A percentile compares a stretch with the other conserved stretches of the same genome.
Conservation (phyloP, 139 green algal species). For the Chlamydomonas urium region DNA sequence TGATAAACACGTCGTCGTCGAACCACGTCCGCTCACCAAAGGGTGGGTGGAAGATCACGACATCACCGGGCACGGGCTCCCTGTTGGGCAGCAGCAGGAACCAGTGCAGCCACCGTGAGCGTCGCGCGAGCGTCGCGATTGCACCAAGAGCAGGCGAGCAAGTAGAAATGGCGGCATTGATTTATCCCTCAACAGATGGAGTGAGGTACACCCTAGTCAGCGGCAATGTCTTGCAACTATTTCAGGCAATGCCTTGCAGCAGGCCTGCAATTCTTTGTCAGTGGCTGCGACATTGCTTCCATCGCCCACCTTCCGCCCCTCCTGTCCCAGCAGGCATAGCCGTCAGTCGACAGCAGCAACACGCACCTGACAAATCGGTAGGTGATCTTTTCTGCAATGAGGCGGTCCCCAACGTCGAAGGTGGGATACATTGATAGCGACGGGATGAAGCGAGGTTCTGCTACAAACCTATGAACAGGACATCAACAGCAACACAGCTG, state of each 20-base stretch:
- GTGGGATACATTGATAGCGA: conserved; percentile 96
- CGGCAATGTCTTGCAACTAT: too few relatives aligned
- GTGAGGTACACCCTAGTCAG: too few relatives aligned
- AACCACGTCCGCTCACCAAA: conserved; percentile 34
- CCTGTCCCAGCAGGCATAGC: too few relatives aligned
- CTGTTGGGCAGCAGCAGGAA: too few relatives aligned
- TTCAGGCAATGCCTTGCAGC: too few relatives aligned
- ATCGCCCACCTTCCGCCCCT: too few relatives aligned
- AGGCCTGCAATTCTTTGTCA: too few relatives aligned
- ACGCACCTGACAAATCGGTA: conserved; percentile 75
- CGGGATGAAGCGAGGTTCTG: conserved; percentile 97
- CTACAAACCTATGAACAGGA: conserved; percentile 66
- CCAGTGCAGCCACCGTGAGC: background rate
- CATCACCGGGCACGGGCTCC: conserved; percentile 72
- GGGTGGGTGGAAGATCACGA: conserved; percentile 93
- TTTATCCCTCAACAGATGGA: too few relatives aligned
- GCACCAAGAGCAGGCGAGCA: too few relatives aligned
- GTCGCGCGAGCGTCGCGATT: background rate
- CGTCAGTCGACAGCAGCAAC: too few relatives aligned
- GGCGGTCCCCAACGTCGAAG: conserved; percentile 93
- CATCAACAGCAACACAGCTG: background rate
- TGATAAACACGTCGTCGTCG: conserved; percentile 95
- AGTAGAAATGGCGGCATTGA: too few relatives aligned
- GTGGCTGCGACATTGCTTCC: too few relatives aligned
- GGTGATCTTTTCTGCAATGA: conserved; percentile 96